Evolutionary conservation across 768 basidiomycete genomes (phyloP).

Genomic region (Lactifluus rugatus): DNA sequence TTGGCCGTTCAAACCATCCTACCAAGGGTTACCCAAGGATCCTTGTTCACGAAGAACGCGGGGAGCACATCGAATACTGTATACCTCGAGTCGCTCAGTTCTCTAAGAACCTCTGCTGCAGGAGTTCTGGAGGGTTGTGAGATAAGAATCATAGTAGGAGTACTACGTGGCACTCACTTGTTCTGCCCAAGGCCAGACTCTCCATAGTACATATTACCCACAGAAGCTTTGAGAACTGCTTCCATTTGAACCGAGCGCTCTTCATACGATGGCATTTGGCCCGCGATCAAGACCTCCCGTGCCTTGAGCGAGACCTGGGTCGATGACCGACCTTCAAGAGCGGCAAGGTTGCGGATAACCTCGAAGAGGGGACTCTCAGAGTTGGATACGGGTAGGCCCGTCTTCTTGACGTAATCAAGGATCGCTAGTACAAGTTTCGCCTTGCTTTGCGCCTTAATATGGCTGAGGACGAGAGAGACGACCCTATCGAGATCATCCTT

Average conservation of each 20-base stretch:
- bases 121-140: slow-evolving; percentile 46
- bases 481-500: slow-evolving; percentile 90
- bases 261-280: slow-evolving; percentile 95
- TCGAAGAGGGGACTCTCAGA: slow-evolving; percentile 64
- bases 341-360: slow-evolving; percentile 72
- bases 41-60: slow-evolving; percentile 84
- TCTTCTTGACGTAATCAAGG: slow-evolving; percentile 82
- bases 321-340: slow-evolving; percentile 89
- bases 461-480: slow-evolving; percentile 78
- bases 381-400: slow-evolving; percentile 65
- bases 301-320: slow-evolving; percentile 88
- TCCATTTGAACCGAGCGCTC: slow-evolving; percentile 94
- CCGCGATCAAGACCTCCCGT: slow-evolving; percentile 91
- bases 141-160: neutral
- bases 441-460: slow-evolving; percentile 92
- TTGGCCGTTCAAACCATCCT: slow-evolving; percentile 21
- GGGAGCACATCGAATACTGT: slow-evolving; percentile 97
- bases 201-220: slow-evolving; percentile 83
- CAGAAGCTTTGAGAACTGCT: slow-evolving; percentile 79
- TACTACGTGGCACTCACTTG: slow-evolving; percentile 24
- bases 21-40: slow-evolving; percentile 80
- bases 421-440: slow-evolving; percentile 77
- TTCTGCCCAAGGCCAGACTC: slow-evolving; percentile 63
- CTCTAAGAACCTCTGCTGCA: slow-evolving; percentile 76
- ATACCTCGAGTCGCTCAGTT: slow-evolving; percentile 92